These are phyloP conservation scores for Pythium aquatile DNA, from an alignment of 352 stramenopile genomes.

Conservation along the genomic window DNA sequence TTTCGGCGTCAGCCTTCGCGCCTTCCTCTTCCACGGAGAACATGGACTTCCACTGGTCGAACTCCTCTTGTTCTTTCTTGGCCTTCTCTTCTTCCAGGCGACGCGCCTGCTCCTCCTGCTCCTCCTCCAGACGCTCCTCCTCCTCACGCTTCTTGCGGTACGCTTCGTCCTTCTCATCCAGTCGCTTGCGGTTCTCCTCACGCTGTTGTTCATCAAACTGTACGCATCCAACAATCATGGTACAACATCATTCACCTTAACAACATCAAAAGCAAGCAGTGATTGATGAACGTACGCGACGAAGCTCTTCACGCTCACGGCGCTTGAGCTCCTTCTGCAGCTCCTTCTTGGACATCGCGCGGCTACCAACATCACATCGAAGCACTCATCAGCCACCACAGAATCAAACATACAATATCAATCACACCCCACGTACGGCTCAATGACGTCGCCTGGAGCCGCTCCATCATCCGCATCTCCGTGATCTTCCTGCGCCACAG, in stretches of 20 bases:
- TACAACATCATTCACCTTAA: background rate
- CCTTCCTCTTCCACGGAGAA: conserved; percentile 72
- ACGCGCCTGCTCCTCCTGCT: conserved; percentile 45
- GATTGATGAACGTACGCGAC: conserved; percentile 34
- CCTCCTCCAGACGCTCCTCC: conserved; percentile 44
- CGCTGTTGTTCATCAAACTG: conserved; percentile 74
- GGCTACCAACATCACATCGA: conserved; percentile 8
- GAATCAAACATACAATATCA: background rate
- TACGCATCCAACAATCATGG: background rate
- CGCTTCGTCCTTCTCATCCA: conserved; percentile 54
- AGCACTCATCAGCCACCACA: conserved; percentile 2
- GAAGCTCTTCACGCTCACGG: conserved; percentile 69
- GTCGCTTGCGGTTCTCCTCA: conserved; percentile 51
- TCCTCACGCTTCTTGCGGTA: conserved; percentile 64
- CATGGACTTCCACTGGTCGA: conserved; percentile 76
- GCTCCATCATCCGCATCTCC: background rate
- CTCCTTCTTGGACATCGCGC: conserved; percentile 72
- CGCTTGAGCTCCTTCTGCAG: conserved; percentile 78
- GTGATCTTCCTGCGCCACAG: background rate
- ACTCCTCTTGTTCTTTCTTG: conserved; percentile 69
- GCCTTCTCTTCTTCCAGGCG: conserved; percentile 48
- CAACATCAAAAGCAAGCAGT: background rate
- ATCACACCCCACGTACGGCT: conserved; percentile 37
- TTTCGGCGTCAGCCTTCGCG: conserved; percentile 47
- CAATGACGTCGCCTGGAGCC: conserved; percentile 22